Evolutionary conservation across 2,329 filamentous ascomycete species (phyloP).

Genomic region (Colletotrichum sp.): DNA sequence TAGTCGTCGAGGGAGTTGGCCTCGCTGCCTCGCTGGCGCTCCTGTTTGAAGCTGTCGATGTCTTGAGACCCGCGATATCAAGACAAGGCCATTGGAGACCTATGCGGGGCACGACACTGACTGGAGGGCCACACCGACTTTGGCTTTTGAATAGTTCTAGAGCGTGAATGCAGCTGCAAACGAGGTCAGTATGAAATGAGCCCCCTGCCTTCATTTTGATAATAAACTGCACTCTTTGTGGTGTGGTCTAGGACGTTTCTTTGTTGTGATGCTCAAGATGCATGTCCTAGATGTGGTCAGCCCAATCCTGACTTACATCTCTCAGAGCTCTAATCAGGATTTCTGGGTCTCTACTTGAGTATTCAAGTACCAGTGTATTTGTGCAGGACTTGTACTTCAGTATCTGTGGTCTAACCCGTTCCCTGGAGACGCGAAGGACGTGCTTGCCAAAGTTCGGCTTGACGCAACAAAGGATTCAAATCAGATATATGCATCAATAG

Average conservation of each 20-base stretch:
- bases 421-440: background rate
- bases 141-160: background rate
- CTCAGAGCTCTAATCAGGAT: background rate
- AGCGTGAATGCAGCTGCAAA: background rate
- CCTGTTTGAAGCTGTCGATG: background rate
- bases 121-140: background rate
- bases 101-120: background rate
- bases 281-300: background rate
- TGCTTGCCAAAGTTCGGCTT: background rate
- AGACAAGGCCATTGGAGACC: background rate
- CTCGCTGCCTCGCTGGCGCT: background rate
- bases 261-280: background rate
- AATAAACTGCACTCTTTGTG: background rate
- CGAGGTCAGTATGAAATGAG: too few species aligned
- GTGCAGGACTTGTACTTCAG: too few species aligned
- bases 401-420: fast-evolving
- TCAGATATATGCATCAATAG: background rate
- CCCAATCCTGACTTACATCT: background rate
- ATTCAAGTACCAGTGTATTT: too few species aligned
- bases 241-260: background rate
- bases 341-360: background rate
- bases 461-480: background rate
- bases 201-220: background rate
- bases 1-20: background rate
- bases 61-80: background rate